Evolutionary conservation across 1,139 yeast genomes (phyloP).

Genomic region (Pneumocystis murina): DNA sequence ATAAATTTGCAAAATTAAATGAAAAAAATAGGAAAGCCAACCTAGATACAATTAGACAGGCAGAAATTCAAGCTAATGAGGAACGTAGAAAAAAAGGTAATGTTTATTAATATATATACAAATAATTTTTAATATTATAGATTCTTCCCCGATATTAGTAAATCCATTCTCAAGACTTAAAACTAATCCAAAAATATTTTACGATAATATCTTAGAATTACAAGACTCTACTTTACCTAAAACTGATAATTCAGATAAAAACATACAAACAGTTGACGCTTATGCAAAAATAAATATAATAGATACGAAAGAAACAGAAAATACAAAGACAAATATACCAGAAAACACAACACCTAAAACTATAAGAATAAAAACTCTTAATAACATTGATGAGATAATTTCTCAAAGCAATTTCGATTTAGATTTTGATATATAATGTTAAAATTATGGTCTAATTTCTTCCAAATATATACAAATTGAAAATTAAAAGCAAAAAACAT

Average conservation of each 20-base stretch:
- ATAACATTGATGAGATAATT: not conserved
- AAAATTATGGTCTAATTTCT: not conserved
- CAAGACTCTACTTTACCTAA: not conserved
- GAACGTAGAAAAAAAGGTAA: slow-evolving; percentile 31
- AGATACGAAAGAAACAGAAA: not conserved
- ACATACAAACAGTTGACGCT: not conserved
- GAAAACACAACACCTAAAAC: not conserved
- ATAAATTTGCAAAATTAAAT: slow-evolving; percentile 47
- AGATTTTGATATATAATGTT: not conserved
- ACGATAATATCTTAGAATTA: slow-evolving; percentile 24
- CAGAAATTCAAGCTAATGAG: slow-evolving; percentile 53
- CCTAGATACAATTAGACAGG: slow-evolving; percentile 59
- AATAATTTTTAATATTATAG: slow-evolving; percentile 24
- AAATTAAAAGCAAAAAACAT: not conserved
- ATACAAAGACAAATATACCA: not conserved
- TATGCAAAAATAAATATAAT: not conserved
- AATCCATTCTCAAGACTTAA: slow-evolving; percentile 86
- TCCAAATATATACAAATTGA: not conserved
- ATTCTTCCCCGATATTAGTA: not conserved
- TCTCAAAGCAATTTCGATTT: not conserved
- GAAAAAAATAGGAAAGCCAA: slow-evolving; percentile 73
- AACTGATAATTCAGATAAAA: not conserved
- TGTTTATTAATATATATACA: slow-evolving; percentile 31
- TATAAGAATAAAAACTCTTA: not conserved
- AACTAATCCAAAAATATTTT: slow-evolving; percentile 73